Base-by-base conservation (phyloP, 495 filamentous ascomycete genomes). In the Xylaria telfairii region DNA sequence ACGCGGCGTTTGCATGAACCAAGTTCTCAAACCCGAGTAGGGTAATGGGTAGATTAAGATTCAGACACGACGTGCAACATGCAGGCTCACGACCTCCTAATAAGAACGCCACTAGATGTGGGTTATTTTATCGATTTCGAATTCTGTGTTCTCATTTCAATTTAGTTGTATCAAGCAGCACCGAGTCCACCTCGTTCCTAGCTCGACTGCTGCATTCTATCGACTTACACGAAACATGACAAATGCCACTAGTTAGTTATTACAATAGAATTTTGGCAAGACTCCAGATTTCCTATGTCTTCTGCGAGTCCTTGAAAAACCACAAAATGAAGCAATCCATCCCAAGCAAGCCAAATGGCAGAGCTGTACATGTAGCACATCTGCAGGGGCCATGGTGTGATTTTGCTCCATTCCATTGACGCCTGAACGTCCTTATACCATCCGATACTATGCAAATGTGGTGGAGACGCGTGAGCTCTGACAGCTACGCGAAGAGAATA, bases 201-300 rank as follows among this genome's bases (percentile, higher is more conserved):
- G 59, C 54, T 69, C 54, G 49, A 60, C 24, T 42, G 56, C 42
- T 51, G 42, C 57, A 59, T 49, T 69, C 57, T 69, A 69, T 69
- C 59, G 59, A 63, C 67, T 34, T 63, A 69, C 44, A 69, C 34
- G 34, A 30, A 54, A 53, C 37, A 54, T 65, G 68, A 42, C 34
- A 60, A 57, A 70, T 54, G 47, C 54, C 37, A 67, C 53, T 32
- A 61, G 69, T 67, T 71, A 71, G 63, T 71, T 71, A 71, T 71
- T 67, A 71, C 69, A 41, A 24, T 67, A 67, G 46, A 60, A 59
- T 61, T 42, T 39, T 67, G 42, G 21, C 3, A 53, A 60, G 61
- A 66, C 49, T 37, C 51, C 46, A 65, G 62, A 71, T 65, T 19
- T 67, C n/a, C 69, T 42, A 17, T 60, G 44, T 60, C n/a, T 46